phyloP scores from a whole-genome alignment of 768 basidiomycete species.

The Trametes villosa region DNA sequence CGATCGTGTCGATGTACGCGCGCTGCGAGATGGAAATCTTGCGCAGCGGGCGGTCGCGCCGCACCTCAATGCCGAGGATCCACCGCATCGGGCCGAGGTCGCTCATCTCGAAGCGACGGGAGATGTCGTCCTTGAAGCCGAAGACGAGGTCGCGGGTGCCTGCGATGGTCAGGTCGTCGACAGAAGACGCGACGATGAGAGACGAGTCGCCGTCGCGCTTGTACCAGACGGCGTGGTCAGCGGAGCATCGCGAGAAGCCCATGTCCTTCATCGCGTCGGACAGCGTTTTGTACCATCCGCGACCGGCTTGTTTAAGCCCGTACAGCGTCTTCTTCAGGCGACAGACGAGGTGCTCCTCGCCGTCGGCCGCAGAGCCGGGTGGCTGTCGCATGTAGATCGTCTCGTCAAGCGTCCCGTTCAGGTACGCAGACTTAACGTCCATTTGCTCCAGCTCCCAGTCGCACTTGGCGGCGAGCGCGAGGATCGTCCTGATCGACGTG shows the following conservation, averaged over 20 bases:
- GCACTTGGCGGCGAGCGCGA: slow-evolving; percentile 30
- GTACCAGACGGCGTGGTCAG: slow-evolving; percentile 22
- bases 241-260: slow-evolving; percentile 9
- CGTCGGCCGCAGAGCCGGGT: background rate
- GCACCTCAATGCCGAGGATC: slow-evolving; percentile 26
- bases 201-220: background rate
- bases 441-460: slow-evolving; percentile 38
- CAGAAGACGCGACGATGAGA: slow-evolving; percentile 19
- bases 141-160: background rate
- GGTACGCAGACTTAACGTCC: slow-evolving; percentile 40
- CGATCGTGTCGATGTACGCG: slow-evolving; percentile 19
- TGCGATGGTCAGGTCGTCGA: slow-evolving; percentile 24
- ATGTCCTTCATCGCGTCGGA: slow-evolving; percentile 5
- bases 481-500: slow-evolving; percentile 31
- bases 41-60: slow-evolving; percentile 15
- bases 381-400: slow-evolving; percentile 18
- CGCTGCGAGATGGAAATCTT: slow-evolving; percentile 20
- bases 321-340: slow-evolving; percentile 30
- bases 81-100: slow-evolving; percentile 24
- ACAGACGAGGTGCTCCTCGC: slow-evolving; percentile 18
- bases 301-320: slow-evolving; percentile 34
- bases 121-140: slow-evolving; percentile 1
- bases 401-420: slow-evolving; percentile 29
- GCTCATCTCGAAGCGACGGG: slow-evolving; percentile 1
- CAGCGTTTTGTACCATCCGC: slow-evolving; percentile 27